phyloP scores from a whole-genome alignment of 805 yeast genomes.

The Cyberlindnera misumaiensis region DNA sequence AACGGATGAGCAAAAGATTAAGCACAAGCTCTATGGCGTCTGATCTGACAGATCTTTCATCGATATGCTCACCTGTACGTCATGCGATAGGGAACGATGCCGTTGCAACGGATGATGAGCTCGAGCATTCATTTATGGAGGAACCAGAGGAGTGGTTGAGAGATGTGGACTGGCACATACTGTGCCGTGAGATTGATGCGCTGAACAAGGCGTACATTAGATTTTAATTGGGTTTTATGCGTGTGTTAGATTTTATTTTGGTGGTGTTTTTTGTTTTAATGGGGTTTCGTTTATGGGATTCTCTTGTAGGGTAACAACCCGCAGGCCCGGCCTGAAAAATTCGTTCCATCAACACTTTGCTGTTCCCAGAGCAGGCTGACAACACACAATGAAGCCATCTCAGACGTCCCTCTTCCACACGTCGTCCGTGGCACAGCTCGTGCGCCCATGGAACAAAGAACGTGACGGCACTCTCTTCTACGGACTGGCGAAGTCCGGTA shows the following conservation, averaged over 20 bases:
- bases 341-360: background rate
- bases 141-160: constrained; percentile 31
- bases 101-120: constrained; percentile 8
- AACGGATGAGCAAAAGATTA: constrained; percentile 5
- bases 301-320: background rate
- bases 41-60: constrained; percentile 4
- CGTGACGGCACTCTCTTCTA: constrained; percentile 81
- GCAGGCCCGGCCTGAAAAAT: background rate
- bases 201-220: constrained; percentile 46
- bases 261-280: background rate
- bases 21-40: constrained; percentile 12
- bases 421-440: constrained; percentile 41
- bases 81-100: background rate
- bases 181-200: constrained; percentile 77
- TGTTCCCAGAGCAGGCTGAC: background rate
- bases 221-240: background rate
- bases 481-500: constrained; percentile 71
- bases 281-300: background rate
- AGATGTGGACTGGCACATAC: constrained; percentile 80
- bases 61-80: constrained; percentile 1
- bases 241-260: background rate
- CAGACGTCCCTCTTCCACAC: constrained; percentile 39
- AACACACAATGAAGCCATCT: constrained; percentile 39
- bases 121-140: background rate
- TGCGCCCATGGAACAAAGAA: constrained; percentile 86